phyloP scores from a whole-genome alignment of 83 land plant species.

The Larix sibirica region DNA sequence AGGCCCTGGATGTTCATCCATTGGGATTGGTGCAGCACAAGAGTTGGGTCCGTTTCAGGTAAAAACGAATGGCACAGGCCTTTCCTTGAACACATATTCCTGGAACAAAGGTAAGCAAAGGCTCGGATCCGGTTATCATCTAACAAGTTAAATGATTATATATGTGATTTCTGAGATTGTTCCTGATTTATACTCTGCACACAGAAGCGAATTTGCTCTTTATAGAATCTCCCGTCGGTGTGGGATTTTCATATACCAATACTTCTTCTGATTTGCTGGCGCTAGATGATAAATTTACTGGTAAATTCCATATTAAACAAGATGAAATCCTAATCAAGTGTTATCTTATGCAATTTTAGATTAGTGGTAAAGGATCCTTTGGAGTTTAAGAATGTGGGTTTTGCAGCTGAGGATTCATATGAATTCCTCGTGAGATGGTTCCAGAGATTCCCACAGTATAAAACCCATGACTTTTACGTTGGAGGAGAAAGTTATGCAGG shows the following conservation, averaged over 20 bases:
- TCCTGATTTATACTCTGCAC: background rate
- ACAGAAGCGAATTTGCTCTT: slow-evolving; percentile 23
- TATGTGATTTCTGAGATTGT: too few relatives aligned
- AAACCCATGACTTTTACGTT: slow-evolving; percentile 52
- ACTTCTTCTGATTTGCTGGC: slow-evolving; percentile 28
- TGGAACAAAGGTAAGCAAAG: slow-evolving; percentile 47
- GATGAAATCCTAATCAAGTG: too few relatives aligned
- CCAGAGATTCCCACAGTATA: slow-evolving; percentile 56
- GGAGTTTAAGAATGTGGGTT: background rate
- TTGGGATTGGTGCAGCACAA: slow-evolving; percentile 65
- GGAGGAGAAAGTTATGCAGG: slow-evolving; percentile 82
- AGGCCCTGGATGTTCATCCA: slow-evolving; percentile 72
- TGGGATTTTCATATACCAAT: slow-evolving; percentile 78
- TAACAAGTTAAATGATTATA: too few relatives aligned
- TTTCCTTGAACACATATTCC: slow-evolving; percentile 45
- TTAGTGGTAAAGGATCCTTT: background rate
- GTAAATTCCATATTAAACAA: slow-evolving; percentile 18
- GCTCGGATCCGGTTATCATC: too few relatives aligned
- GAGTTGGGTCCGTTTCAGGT: slow-evolving; percentile 64
- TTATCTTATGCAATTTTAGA: background rate
- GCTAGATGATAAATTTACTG: slow-evolving; percentile 49
- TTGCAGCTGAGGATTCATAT: slow-evolving; percentile 64
- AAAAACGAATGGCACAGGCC: slow-evolving; percentile 30
- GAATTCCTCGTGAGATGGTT: slow-evolving; percentile 64
- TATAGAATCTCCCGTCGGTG: slow-evolving; percentile 69